A percentile compares a stretch with the other conserved stretches of the same genome.
These are phyloP conservation scores for Tetrapisispora arboricola DNA, from an alignment of 805 yeast genomes.

Conservation along the genomic window DNA sequence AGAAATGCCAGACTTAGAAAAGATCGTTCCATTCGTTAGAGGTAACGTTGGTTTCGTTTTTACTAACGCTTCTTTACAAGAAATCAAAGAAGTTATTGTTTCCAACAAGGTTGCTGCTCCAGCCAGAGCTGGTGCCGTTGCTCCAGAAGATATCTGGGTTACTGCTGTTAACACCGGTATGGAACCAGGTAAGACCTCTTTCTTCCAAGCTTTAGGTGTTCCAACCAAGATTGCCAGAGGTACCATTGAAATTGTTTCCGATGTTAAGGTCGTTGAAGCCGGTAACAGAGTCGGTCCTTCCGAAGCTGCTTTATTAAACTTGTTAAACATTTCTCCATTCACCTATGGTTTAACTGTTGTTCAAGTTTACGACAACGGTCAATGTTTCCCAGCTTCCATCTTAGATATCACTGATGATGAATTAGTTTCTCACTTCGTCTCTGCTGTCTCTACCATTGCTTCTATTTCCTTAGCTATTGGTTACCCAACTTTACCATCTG, in stretches of 20 bases:
- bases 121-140: constrained; percentile 99
- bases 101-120: constrained; percentile 99
- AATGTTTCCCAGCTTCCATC: constrained; percentile 92
- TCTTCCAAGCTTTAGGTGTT: constrained; percentile 99
- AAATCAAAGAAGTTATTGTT: constrained; percentile 77
- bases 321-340: constrained; percentile 99
- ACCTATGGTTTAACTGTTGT: constrained; percentile 95
- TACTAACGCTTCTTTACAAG: constrained; percentile 93
- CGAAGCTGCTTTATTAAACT: constrained; percentile 96
- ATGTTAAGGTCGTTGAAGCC: constrained; percentile 87
- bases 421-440: constrained; percentile 81
- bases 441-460: constrained; percentile 91
- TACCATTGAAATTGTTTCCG: constrained; percentile 98
- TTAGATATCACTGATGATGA: constrained; percentile 98
- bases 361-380: constrained; percentile 98
- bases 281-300: constrained; percentile 94
- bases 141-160: constrained; percentile 95
- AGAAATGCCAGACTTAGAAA: constrained; percentile 95
- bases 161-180: constrained; percentile 99
- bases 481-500: constrained; percentile 99
- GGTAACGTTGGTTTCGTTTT: constrained; percentile 99
- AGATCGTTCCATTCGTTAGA: constrained; percentile 83
- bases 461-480: constrained; percentile 94
- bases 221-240: constrained; percentile 99
- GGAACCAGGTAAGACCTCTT: constrained; percentile 99